Conservation (phyloP, 768 basidiomycete genomes). For the Mrakia frigida region DNA sequence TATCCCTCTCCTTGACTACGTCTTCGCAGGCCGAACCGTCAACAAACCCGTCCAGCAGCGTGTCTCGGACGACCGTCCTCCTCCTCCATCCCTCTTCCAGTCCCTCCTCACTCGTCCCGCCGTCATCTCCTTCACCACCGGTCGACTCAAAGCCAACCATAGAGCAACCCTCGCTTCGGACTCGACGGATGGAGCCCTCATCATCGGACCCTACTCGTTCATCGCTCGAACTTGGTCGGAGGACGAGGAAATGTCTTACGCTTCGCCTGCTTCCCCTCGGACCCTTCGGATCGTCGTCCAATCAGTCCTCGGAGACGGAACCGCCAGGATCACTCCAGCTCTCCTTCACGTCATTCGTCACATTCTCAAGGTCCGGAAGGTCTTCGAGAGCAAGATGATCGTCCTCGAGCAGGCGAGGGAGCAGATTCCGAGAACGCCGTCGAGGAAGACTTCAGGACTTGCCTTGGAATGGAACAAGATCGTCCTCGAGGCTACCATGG, state of each 20-base stretch:
- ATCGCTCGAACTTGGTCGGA: background rate
- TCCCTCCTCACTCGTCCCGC: conserved; percentile 5
- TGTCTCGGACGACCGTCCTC: background rate
- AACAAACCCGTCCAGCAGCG: background rate
- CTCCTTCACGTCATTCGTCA: conserved; percentile 34
- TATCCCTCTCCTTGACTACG: background rate
- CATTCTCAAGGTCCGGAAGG: conserved; percentile 32
- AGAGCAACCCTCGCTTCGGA: background rate
- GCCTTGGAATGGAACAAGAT: background rate
- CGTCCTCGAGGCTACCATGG: conserved; percentile 3
- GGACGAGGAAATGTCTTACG: background rate
- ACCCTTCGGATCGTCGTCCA: conserved; percentile 7
- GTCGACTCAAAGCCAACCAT: conserved; percentile 9
- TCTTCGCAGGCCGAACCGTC: background rate
- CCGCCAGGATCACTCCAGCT: conserved; percentile 28
- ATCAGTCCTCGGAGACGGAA: conserved; percentile 11
- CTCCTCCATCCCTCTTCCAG: background rate
- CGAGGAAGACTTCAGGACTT: background rate
- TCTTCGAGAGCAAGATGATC: conserved; percentile 34
- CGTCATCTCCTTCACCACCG: conserved; percentile 6
- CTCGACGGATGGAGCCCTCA: conserved; percentile 4
- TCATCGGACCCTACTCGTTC: conserved; percentile 19
- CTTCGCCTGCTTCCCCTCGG: background rate
- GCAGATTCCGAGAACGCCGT: background rate
- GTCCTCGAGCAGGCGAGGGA: conserved; percentile 10